Base-by-base conservation (phyloP, 192 early-diverging fungal genomes). In the Obelidium mucronatum region DNA sequence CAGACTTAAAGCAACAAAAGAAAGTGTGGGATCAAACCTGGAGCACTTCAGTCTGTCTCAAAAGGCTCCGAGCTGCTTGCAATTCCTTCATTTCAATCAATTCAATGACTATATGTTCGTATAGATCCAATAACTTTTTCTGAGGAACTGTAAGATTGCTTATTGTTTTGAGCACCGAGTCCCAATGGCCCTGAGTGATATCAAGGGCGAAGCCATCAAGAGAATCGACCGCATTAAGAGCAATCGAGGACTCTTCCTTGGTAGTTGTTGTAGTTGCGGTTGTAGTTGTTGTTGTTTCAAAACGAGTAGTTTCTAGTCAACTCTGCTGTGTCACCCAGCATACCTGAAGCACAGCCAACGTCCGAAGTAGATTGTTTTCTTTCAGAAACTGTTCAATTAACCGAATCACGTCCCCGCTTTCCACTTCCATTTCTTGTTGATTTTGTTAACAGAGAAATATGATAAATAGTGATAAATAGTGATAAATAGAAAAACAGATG, bases 341-440 rank as follows among this genome's bases (percentile, higher is more conserved):
- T 39, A 83, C 90, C 87, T 98, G 92, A 28, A 98, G 83, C 1
- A 91, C 82, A 11, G 85, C 85, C 13, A 97, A 84, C 8, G 94
- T 91, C n/a, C 85, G 86, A 51, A 86, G 88, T 34, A 98, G 85
- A 70, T 94, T 96, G 72, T 95, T 92, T 75, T 97, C 97, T 68
- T 93, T 93, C 42, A 96, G 82, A 73, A 98, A 98, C 78, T 97
- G 97, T 74, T 93, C 85, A 53, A 97, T 91, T n/a, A 98, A 88
- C 28, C 94, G 91, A 74, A 97, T 90, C 8, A 95, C 91, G 40
- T 74, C 72, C 3, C 22, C 42, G 1, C n/a, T 15, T 40, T 74
- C 72, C 22, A 74, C 72, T 35, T 74, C 58, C 53, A 74, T 62
- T 63, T 62, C 59, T 35, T 17, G 24, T 59, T 11, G 24, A 24